Percentiles rank a stretch among this genome's conserved stretches.
phyloP scores from a whole-genome alignment of 2,329 filamentous ascomycete species.

The Sarocladiaceae sp. region DNA sequence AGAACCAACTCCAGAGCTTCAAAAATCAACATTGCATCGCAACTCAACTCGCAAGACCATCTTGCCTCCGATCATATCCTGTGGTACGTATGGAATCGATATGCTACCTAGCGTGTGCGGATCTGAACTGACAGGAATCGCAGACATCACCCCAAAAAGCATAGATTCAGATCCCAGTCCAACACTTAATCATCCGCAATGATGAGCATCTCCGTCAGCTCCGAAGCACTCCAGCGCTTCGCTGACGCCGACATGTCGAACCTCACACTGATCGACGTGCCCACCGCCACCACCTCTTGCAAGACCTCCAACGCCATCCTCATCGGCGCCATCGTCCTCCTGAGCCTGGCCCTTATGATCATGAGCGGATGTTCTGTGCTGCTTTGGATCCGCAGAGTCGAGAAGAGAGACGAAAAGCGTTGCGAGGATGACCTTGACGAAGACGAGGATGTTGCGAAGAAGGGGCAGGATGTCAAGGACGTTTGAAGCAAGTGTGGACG shows the following conservation, averaged over 20 bases:
- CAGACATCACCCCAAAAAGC: no score
- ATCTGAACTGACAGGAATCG: no score
- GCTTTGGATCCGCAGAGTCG: background rate
- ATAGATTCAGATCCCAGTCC: no score
- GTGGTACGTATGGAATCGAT: no score
- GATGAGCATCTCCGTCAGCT: slow-evolving; percentile 1
- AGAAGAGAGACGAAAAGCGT: background rate
- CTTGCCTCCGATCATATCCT: no score
- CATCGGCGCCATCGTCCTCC: background rate
- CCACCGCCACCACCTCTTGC: background rate
- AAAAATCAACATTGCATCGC: no score
- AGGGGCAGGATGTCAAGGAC: background rate
- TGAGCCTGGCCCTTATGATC: background rate
- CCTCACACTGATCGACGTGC: background rate
- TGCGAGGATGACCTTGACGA: background rate
- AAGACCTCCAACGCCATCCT: background rate
- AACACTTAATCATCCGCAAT: no score
- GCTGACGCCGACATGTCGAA: background rate
- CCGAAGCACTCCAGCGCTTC: background rate
- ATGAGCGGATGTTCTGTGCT: background rate
- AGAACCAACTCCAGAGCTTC: no score
- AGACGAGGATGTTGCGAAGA: background rate
- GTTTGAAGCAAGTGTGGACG: background rate
- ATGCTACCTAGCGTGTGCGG: no score
- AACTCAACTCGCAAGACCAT: no score